These are phyloP conservation scores for Bryoerythrophyllum caledonicum DNA, from an alignment of 225 moss, liverwort and hornwort species.

Conservation along the genomic window DNA sequence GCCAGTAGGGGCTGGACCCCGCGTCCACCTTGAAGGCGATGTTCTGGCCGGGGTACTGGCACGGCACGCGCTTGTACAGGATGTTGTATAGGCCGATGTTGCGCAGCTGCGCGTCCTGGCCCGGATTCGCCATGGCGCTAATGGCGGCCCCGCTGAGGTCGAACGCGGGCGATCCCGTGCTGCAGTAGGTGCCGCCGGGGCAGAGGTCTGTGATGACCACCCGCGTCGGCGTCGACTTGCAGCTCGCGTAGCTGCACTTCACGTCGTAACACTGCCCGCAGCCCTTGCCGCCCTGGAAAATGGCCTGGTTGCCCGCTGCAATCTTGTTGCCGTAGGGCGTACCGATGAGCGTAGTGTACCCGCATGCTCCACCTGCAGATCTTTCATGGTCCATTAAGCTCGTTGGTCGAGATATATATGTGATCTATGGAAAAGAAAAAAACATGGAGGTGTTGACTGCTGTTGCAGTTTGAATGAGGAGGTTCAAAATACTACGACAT, in stretches of 20 bases:
- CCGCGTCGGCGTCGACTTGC: slow-evolving; percentile 19
- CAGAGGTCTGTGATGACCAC: slow-evolving; percentile 33
- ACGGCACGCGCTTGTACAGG: slow-evolving; percentile 33
- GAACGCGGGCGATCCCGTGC: slow-evolving; percentile 19
- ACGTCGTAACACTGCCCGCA: slow-evolving; percentile 42
- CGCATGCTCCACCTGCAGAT: slow-evolving; percentile 28
- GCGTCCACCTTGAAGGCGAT: slow-evolving; percentile 24
- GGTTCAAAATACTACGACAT: too few species aligned
- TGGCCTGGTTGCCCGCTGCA: slow-evolving; percentile 28
- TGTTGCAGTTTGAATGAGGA: too few species aligned
- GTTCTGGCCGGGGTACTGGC: slow-evolving; percentile 20
- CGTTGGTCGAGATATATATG: background rate
- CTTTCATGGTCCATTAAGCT: background rate
- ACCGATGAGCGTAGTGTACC: slow-evolving; percentile 26
- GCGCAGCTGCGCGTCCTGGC: slow-evolving; percentile 23
- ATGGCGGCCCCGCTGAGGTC: slow-evolving; percentile 37
- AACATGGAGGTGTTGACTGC: background rate
- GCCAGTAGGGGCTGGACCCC: slow-evolving; percentile 20
- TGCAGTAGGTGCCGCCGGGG: slow-evolving; percentile 34
- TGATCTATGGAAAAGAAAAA: background rate
- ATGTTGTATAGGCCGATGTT: slow-evolving; percentile 28
- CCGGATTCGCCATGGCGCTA: slow-evolving; percentile 21
- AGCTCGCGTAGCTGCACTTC: slow-evolving; percentile 18
- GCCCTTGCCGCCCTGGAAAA: slow-evolving; percentile 28
- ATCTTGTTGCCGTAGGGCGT: slow-evolving; percentile 27